Evolutionary conservation across 2,329 filamentous ascomycete genomes (phyloP), one percentile per base, ranked within the genome.

Genomic region (Cladophialophora chaetospira): DNA sequence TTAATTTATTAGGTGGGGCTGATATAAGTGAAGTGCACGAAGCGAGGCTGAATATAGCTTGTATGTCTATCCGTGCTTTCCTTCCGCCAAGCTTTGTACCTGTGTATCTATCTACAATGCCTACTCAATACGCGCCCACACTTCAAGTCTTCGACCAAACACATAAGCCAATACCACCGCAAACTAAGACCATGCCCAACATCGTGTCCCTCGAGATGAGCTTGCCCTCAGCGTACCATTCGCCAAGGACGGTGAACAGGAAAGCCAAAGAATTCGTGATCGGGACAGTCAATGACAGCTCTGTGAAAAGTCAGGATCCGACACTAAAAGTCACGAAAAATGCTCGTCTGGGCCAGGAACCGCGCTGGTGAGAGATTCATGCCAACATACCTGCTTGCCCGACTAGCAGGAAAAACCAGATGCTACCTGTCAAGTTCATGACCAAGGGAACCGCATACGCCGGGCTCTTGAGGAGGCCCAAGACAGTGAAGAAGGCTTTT

Each of bases 401-500:
- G 74, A 97, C 93, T 63, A 97, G 78, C 65, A 97, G 74, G 67
- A 97, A 97, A 75, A 97, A 97, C 93, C 93, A 97, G 53, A 97
- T 82, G 69, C 91, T 96, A 26, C 93, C 93, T 2, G 93, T 96
- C 51, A 97, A 75, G 71, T 97, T 97, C 57, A 96, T 74, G 50
- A 96, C 75, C 65, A 97, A 74, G 17, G 93, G 93, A 23, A 96
- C 75, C 4, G 91, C 89, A 73, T 97, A 97, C 15, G 84, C 82
- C 31, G 92, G 92, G 65, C 91, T 91, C 57, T 82, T 79, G 50
- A 97, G 74, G 57, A 97, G 77, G 69, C 96, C 92, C 10, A 86
- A 68, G 1, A 93, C 88, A 3, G 86, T 87, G 70, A 90, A 94
- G 67, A 88, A 83, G 5, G 87, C 79, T 1, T 82, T 82, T 62